Evolutionary conservation across 371 early-diverging fungal species (phyloP).

Genomic region (Gilbertella persicaria): DNA sequence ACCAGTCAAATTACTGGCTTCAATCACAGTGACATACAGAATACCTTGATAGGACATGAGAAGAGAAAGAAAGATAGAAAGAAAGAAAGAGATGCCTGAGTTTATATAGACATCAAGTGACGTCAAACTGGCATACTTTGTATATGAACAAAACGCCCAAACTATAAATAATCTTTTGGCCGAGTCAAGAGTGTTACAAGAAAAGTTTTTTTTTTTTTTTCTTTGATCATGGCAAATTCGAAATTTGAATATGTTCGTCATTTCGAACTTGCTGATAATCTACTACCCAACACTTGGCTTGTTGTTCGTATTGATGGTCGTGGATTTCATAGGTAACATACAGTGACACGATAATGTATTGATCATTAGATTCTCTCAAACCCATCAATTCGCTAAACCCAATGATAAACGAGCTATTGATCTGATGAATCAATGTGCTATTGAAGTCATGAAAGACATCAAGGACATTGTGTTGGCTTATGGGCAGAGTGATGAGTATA

Average conservation of each 20-base stretch:
- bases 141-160: too few relatives aligned
- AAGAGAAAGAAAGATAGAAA: too few relatives aligned
- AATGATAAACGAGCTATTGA: slow-evolving; percentile 86
- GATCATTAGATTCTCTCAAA: slow-evolving; percentile 77
- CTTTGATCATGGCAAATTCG: slow-evolving; percentile 76
- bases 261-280: slow-evolving; percentile 78
- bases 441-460: slow-evolving; percentile 75
- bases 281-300: slow-evolving; percentile 85
- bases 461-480: slow-evolving; percentile 87
- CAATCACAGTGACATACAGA: slow-evolving; percentile 23
- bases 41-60: too few relatives aligned
- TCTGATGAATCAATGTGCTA: slow-evolving; percentile 86
- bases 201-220: slow-evolving; percentile 5
- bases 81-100: too few relatives aligned
- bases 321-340: slow-evolving; percentile 80
- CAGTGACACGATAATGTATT: too few relatives aligned
- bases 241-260: slow-evolving; percentile 92
- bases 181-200: too few relatives aligned
- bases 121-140: too few relatives aligned
- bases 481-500: slow-evolving; percentile 95
- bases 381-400: slow-evolving; percentile 88
- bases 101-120: too few relatives aligned
- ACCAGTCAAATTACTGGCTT: slow-evolving; percentile 12
- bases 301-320: slow-evolving; percentile 95
- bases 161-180: too few relatives aligned